Conservation (phyloP, 2,329 filamentous ascomycete genomes). For the Lecanosticta acicola region DNA sequence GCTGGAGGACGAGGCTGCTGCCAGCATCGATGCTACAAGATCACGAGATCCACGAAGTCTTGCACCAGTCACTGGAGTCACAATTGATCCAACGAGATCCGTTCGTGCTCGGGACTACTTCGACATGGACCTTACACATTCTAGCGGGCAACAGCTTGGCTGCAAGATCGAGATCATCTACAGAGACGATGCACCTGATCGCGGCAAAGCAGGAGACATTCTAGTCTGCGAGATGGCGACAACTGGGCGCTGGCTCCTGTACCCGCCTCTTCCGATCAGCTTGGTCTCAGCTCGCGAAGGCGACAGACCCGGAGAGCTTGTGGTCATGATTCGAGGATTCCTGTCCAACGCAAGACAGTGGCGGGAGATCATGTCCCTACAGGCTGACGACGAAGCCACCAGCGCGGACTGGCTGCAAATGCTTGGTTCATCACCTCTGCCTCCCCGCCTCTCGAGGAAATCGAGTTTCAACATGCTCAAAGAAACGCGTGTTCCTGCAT, state of each 20-base stretch:
- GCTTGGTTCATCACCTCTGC: slow-evolving; percentile 61
- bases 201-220: slow-evolving; percentile 70
- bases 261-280: slow-evolving; percentile 73
- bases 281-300: slow-evolving; percentile 76
- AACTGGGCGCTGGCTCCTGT: slow-evolving; percentile 74
- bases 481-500: slow-evolving; percentile 11
- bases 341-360: slow-evolving; percentile 60
- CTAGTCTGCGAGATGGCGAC: slow-evolving; percentile 85
- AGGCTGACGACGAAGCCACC: slow-evolving; percentile 68
- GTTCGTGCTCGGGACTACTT: slow-evolving; percentile 90
- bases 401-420: slow-evolving; percentile 83
- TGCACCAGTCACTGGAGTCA: slow-evolving; percentile 61
- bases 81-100: slow-evolving; percentile 69
- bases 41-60: slow-evolving; percentile 75
- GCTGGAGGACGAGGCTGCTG: slow-evolving; percentile 79
- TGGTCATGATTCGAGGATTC: slow-evolving; percentile 79
- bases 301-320: slow-evolving; percentile 63
- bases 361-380: slow-evolving; percentile 77
- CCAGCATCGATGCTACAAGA: slow-evolving; percentile 72
- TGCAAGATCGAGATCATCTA: slow-evolving; percentile 84
- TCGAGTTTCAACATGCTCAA: slow-evolving; percentile 45
- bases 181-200: slow-evolving; percentile 68
- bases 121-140: slow-evolving; percentile 76
- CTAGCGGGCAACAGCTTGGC: slow-evolving; percentile 81
- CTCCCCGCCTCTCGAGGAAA: slow-evolving; percentile 48